Base-by-base conservation (phyloP, 345 rosid genomes). In the Viola odorata region DNA sequence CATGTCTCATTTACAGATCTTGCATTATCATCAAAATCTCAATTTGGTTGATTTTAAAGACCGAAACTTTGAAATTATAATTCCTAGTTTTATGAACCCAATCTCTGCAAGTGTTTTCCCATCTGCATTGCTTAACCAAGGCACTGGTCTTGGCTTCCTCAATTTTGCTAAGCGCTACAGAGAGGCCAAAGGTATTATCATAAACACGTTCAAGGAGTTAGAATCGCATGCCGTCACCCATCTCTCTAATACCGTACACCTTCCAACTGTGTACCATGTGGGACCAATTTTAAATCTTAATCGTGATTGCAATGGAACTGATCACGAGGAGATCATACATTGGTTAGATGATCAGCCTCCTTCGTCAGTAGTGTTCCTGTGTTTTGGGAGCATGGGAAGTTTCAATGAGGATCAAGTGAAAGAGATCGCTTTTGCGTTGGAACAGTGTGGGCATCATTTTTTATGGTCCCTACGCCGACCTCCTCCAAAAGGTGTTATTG, bases 311-410 rank as follows among this genome's bases (percentile, higher is more conserved):
- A 57, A 57, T 9, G 64, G 41, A 76, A 77, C 9, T 7, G 50
- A 47, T n/a, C 11, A 23, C 13, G 13, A 47, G 50, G 50, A 47
- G 50, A 62, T 80, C 67, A 40, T 75, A 60, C 62, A 8, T 1
- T 85, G 86, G 91, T 77, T 84, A 0, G 75, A 84, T 53, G 45
- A 66, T 12, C 88, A 87, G 55, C 85, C 82, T 5, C 69, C 68
- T 12, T 55, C 53, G 44, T 74, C 80, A 48, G 81, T 84, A 0
- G 81, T 84, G 44, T 84, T 78, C 55, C 58, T 87, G 0, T 81
- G 86, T 63, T 86, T 84, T 45, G 88, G 90, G n/a, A 86, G 87
- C 67, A 56, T 50, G 23, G 53, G 53, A 50, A 50, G 53, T 50
- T 50, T 50, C 5, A 1, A 3, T 14, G 53, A 5, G 23, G 16